phyloP scores from a whole-genome alignment of 176 grass and related monocot species.

The Thalia dealbata region DNA sequence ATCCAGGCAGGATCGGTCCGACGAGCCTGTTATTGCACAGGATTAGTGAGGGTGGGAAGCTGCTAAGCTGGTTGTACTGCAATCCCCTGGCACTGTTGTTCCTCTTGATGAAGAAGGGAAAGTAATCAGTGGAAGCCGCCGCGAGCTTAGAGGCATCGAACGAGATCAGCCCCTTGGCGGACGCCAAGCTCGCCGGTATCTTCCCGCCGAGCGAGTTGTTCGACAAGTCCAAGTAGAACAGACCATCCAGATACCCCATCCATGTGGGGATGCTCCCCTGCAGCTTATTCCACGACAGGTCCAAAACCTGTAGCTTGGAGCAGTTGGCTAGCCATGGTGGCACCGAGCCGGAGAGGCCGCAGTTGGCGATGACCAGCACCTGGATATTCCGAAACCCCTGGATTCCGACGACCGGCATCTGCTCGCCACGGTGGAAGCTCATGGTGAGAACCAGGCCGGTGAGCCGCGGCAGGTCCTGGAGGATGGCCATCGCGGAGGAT shows the following conservation, averaged over 20 bases:
- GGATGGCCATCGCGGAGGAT: conserved; percentile 35
- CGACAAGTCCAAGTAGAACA: conserved; percentile 12
- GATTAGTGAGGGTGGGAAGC: conserved; percentile 9
- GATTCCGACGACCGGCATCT: conserved; percentile 25
- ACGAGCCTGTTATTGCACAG: conserved; percentile 7
- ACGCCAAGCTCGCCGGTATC: conserved; percentile 3
- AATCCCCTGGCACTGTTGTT: conserved; percentile 6
- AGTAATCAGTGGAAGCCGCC: neutral
- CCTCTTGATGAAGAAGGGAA: conserved; percentile 15
- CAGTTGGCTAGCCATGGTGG: conserved; percentile 8
- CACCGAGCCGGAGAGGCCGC: conserved; percentile 7
- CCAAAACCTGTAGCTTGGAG: conserved; percentile 11
- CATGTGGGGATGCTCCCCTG: conserved; percentile 6
- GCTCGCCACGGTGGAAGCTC: conserved; percentile 38
- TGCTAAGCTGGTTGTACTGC: conserved; percentile 14
- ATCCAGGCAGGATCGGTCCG: neutral
- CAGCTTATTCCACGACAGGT: conserved; percentile 9
- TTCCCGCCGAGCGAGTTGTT: conserved; percentile 6
- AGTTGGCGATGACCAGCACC: conserved; percentile 29
- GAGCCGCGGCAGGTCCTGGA: conserved; percentile 40
- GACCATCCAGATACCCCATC: conserved; percentile 1
- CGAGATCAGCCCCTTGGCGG: conserved; percentile 18
- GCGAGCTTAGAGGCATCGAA: neutral
- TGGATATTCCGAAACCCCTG: conserved; percentile 32
- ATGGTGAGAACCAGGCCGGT: conserved; percentile 44